Percentiles rank a stretch among this genome's conserved stretches.
Conservation (phyloP, 2,329 filamentous ascomycete species). For the Pseudogymnoascus pannorum region DNA sequence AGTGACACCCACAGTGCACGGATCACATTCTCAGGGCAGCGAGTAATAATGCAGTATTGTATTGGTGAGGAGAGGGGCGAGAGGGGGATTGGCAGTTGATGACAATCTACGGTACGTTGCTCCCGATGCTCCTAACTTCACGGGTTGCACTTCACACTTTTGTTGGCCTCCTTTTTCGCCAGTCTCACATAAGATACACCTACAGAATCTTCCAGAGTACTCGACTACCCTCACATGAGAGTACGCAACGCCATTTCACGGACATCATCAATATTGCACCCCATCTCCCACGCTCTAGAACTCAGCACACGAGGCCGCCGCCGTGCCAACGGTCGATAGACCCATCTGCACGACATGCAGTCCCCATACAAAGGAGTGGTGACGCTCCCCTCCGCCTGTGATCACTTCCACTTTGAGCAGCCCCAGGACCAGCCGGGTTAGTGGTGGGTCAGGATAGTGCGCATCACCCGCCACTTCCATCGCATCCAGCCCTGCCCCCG, state of each 20-base stretch:
- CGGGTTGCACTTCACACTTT: neutral
- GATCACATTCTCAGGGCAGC: neutral
- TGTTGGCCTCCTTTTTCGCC: neutral
- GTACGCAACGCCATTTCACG: neutral
- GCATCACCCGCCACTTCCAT: neutral
- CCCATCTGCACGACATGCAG: neutral
- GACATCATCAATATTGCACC: neutral
- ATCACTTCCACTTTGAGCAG: neutral
- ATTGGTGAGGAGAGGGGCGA: neutral
- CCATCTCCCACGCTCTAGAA: neutral
- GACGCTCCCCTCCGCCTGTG: neutral
- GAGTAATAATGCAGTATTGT: neutral
- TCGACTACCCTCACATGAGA: neutral
- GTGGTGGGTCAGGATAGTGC: neutral
- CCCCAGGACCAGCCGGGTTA: neutral
- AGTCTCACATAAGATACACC: neutral
- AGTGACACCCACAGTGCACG: neutral
- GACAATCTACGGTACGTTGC: neutral
- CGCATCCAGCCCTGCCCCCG: neutral
- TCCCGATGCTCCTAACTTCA: neutral
- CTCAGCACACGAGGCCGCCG: neutral
- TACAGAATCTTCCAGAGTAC: neutral
- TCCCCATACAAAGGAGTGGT: neutral
- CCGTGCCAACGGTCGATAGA: neutral
- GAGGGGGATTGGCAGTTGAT: neutral